Percentiles rank a stretch among this genome's conserved stretches.
phyloP scores from a whole-genome alignment of 2,329 filamentous ascomycete species.

The Trichoderma gracile region DNA sequence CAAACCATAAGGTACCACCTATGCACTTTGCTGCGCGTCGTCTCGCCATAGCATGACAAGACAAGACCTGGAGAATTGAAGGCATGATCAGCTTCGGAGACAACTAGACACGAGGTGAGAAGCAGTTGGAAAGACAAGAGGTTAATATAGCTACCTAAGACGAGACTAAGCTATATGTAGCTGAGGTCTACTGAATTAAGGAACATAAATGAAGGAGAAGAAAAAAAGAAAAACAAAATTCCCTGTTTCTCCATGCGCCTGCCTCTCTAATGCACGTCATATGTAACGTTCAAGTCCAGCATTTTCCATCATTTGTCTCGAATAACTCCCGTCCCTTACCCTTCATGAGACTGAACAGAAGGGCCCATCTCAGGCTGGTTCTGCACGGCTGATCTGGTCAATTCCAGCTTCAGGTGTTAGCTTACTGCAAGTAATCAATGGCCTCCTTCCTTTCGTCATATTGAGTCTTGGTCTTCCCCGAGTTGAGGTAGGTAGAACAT shows the following conservation, averaged over 20 bases:
- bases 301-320: constrained; percentile 31
- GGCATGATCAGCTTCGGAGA: not conserved
- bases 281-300: constrained; percentile 25
- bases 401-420: not conserved
- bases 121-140: not conserved
- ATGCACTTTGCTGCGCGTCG: not conserved
- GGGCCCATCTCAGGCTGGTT: not conserved
- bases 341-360: not conserved
- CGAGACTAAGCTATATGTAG: not conserved
- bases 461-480: too few species aligned
- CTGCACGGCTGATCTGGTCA: not conserved
- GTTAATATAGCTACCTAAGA: not conserved
- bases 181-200: constrained; percentile 14
- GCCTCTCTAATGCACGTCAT: constrained; percentile 23
- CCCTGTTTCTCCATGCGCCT: constrained; percentile 23
- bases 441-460: not conserved
- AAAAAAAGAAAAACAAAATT: constrained; percentile 18
- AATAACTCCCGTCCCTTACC: constrained; percentile 28
- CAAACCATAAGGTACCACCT: not conserved
- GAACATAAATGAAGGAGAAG: too few species aligned
- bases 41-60: not conserved
- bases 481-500: not conserved
- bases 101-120: not conserved
- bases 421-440: not conserved
- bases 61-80: not conserved